A percentile compares a stretch with the other conserved stretches of the same genome.
Conservation (phyloP, 1,284 basidiomycete genomes). For the Ustilago curta region DNA sequence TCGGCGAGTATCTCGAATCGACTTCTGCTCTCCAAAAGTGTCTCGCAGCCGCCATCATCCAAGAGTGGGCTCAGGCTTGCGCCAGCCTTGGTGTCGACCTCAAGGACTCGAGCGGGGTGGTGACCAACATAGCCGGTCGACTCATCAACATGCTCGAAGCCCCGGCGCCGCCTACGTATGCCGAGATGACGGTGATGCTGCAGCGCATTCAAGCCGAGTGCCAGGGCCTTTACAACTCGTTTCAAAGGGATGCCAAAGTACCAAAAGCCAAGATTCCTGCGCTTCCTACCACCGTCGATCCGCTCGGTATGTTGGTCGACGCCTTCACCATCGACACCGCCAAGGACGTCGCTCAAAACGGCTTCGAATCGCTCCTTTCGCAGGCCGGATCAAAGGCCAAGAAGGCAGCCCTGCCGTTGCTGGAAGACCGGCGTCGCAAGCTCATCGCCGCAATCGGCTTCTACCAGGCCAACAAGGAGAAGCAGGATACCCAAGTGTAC, state of each 20-base stretch:
- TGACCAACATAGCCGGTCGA: conserved; percentile 73
- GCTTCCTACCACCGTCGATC: conserved; percentile 82
- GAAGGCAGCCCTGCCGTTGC: conserved; percentile 76
- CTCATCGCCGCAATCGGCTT: conserved; percentile 82
- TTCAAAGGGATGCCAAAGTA: conserved; percentile 86
- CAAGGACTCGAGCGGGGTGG: conserved; percentile 33
- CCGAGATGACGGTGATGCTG: conserved; percentile 89
- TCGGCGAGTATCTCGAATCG: conserved; percentile 84
- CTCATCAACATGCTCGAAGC: conserved; percentile 81
- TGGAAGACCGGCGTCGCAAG: conserved; percentile 82
- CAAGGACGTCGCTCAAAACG: conserved; percentile 77
- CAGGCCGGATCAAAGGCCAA: conserved; percentile 76
- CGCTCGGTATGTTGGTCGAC: conserved; percentile 74
- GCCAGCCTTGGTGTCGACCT: conserved; percentile 34
- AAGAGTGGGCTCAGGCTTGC: conserved; percentile 83
- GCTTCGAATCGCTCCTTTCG: conserved; percentile 77
- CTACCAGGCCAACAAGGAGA: conserved; percentile 84
- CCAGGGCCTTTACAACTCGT: conserved; percentile 81
- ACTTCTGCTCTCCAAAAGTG: conserved; percentile 91
- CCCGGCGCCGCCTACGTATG: conserved; percentile 80
- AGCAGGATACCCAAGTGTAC: conserved; percentile 87
- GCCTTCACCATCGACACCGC: conserved; percentile 87
- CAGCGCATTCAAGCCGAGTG: conserved; percentile 85
- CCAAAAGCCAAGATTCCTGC: conserved; percentile 82
- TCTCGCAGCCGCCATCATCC: conserved; percentile 83